Percentiles rank a stretch among this genome's conserved stretches.
Evolutionary conservation across 345 rosid species (phyloP).

Genomic region (Punica granatum): DNA sequence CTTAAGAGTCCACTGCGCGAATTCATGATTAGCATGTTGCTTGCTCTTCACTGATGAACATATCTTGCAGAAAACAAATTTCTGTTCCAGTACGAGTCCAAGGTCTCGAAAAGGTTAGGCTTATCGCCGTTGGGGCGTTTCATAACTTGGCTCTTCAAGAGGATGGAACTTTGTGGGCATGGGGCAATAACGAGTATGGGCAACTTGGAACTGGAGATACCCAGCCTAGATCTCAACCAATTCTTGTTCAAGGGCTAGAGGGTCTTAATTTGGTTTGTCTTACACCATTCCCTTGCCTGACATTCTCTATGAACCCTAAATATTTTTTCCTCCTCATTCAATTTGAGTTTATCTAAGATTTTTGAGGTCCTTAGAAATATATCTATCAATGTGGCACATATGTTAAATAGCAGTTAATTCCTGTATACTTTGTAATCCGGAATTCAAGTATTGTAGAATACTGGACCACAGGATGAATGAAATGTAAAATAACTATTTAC

Average conservation of each 20-base stretch:
- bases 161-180: constrained; percentile 92
- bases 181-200: constrained; percentile 99
- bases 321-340: not conserved
- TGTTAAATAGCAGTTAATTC: not conserved
- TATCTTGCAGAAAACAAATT: constrained; percentile 76
- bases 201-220: constrained; percentile 99
- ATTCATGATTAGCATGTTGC: not conserved
- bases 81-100: constrained; percentile 95
- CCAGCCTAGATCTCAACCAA: constrained; percentile 96
- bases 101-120: constrained; percentile 83
- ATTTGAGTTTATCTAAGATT: not conserved
- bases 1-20: not conserved
- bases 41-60: not conserved
- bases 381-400: not conserved
- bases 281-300: not conserved
- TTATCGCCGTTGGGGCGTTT: constrained; percentile 96
- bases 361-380: not conserved
- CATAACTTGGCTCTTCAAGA: constrained; percentile 95
- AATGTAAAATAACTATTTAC: not conserved
- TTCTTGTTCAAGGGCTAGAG: constrained; percentile 80
- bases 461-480: not conserved
- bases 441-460: not conserved
- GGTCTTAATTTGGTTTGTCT: constrained; percentile 72
- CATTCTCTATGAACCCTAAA: not conserved
- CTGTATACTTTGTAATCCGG: not conserved